These are phyloP conservation scores for Moricandia arvensis DNA, from an alignment of 345 rosid species.

Conservation along the genomic window DNA sequence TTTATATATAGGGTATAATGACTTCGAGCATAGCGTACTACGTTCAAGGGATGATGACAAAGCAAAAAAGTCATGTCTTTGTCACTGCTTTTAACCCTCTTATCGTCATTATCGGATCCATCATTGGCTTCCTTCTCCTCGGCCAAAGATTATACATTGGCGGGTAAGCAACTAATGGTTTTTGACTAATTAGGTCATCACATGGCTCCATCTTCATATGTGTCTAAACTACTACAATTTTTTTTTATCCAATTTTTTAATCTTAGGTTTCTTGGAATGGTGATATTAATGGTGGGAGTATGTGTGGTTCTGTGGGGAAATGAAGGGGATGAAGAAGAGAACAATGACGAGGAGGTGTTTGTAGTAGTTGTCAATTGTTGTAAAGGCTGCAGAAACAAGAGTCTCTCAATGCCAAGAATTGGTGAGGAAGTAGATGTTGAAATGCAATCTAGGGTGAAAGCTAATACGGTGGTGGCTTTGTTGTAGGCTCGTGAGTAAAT, in stretches of 20 bases:
- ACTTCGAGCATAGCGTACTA: constrained; percentile 89
- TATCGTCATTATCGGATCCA: constrained; percentile 86
- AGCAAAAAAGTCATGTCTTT: constrained; percentile 73
- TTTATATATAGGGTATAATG: constrained; percentile 71
- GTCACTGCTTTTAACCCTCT: constrained; percentile 94
- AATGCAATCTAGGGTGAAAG: constrained; percentile 23
- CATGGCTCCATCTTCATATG: neutral
- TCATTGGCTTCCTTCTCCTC: constrained; percentile 79
- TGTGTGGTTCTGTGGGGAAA: constrained; percentile 88
- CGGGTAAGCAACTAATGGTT: constrained; percentile 49
- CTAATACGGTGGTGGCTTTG: constrained; percentile 21
- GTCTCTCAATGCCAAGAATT: constrained; percentile 27
- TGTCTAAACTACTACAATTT: neutral
- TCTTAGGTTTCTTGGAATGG: constrained; percentile 62
- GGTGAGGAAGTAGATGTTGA: constrained; percentile 37
- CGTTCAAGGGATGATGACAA: constrained; percentile 88
- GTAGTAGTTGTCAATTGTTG: constrained; percentile 24
- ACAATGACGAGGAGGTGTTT: constrained; percentile 21
- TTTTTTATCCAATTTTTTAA: neutral
- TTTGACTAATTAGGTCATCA: neutral
- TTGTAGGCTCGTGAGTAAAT: constrained; percentile 9
- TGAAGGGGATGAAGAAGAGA: constrained; percentile 58
- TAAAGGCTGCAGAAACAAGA: neutral
- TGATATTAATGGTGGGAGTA: constrained; percentile 64
- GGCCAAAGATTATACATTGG: constrained; percentile 68